Percentiles rank a stretch among this genome's conserved stretches.
Conservation (phyloP, 495 filamentous ascomycete genomes). For the Penicillium samsonianum region DNA sequence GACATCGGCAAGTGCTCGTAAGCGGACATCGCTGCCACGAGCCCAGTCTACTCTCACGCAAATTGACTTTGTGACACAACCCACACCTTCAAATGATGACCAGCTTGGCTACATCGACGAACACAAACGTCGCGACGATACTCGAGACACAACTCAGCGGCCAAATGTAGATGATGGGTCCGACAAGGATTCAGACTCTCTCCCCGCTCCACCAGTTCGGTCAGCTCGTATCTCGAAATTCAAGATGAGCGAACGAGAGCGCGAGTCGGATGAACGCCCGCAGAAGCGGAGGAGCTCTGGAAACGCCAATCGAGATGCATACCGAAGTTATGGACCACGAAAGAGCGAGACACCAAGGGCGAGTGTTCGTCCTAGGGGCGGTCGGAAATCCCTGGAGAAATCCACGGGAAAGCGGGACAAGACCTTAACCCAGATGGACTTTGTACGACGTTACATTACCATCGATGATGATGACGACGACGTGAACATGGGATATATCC, state of each 20-base stretch:
- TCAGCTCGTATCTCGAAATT: slow-evolving; percentile 23
- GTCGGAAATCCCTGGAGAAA: slow-evolving; percentile 28
- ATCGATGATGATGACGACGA: slow-evolving; percentile 43
- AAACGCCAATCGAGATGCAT: slow-evolving; percentile 1
- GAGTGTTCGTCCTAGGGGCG: slow-evolving; percentile 22
- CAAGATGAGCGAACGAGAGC: slow-evolving; percentile 18
- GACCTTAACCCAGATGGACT: slow-evolving; percentile 52
- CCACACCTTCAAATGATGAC: slow-evolving; percentile 32
- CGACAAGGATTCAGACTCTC: slow-evolving; percentile 30
- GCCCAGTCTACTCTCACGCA: slow-evolving; percentile 48
- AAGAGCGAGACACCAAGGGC: slow-evolving; percentile 25
- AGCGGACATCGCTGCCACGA: slow-evolving; percentile 21
- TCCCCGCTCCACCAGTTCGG: slow-evolving; percentile 19
- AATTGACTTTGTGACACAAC: slow-evolving; percentile 42
- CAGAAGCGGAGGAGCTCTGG: slow-evolving; percentile 17
- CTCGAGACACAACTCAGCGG: slow-evolving; percentile 17
- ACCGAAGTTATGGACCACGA: slow-evolving; percentile 4
- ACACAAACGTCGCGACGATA: background rate
- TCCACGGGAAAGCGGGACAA: slow-evolving; percentile 36
- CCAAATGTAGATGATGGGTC: slow-evolving; percentile 33
- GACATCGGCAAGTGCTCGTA: slow-evolving; percentile 24
- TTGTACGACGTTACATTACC: slow-evolving; percentile 42
- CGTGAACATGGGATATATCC: slow-evolving; percentile 39
- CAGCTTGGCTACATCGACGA: slow-evolving; percentile 37
- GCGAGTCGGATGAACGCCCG: slow-evolving; percentile 13